Evolutionary conservation across 257 asterid genomes (phyloP).

Genomic region (Plantago ovata): DNA sequence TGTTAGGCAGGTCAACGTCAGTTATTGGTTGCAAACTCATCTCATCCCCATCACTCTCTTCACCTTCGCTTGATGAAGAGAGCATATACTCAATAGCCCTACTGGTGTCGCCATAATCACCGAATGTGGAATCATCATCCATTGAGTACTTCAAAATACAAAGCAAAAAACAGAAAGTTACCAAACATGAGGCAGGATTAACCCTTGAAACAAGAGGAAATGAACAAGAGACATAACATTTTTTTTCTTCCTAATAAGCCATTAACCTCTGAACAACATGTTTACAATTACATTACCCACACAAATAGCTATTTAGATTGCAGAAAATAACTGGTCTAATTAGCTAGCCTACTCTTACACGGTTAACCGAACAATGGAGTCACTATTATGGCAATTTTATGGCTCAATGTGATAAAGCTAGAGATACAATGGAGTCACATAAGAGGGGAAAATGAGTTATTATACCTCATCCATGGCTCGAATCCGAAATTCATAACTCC

Average conservation of each 20-base stretch:
- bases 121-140: constrained; percentile 40
- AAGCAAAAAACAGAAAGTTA: neutral
- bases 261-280: no score
- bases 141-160: constrained; percentile 39
- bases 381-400: no score
- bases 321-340: no score
- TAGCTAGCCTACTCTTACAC: no score
- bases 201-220: no score
- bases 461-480: constrained; percentile 62
- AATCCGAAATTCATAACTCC: constrained; percentile 34
- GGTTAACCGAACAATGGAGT: no score
- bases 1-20: constrained; percentile 71
- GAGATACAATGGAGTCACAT: neutral
- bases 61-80: constrained; percentile 89
- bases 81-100: constrained; percentile 32
- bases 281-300: no score
- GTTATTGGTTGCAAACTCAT: constrained; percentile 60
- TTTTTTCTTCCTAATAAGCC: no score
- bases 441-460: neutral
- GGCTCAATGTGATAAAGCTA: no score
- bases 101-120: constrained; percentile 58
- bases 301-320: no score
- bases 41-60: constrained; percentile 74
- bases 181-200: no score
- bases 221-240: no score